Evolutionary conservation across 2,329 filamentous ascomycete genomes (phyloP), one percentile per base, ranked within the genome.

Genomic region (Thermothelomyces thermophilus): DNA sequence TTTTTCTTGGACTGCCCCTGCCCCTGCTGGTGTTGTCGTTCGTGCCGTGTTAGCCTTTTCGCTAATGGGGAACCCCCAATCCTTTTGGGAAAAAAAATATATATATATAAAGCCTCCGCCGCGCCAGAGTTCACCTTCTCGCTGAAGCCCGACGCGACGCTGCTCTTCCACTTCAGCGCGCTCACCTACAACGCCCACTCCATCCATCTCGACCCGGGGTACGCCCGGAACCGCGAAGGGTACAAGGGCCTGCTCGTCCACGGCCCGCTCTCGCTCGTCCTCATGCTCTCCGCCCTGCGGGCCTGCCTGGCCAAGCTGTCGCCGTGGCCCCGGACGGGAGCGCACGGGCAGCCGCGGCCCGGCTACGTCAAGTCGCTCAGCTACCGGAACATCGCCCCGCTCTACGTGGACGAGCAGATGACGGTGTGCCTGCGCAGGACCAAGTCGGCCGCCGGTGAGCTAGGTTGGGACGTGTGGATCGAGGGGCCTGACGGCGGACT

Each of bases 121-220:
- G 35, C 60, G 0, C 65, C 72, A 7, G 63, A 64, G 14, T 66
- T 69, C 54, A 62, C 63, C 19, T 63, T 86, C 58, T 69, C 71
- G 0, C 69, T 95, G 20, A 77, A 70, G 0, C 88, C 90, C 1
- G 83, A 83, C 2, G 73, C 79, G 2, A 72, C 77, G 4, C 77
- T 96, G 4, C 80, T 98, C 47, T 95, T 95, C 70, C 82, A 90
- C 51, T 97, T 91, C 73, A 93, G 86, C 17, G 90, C 90, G 0
- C 78, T 98, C 30, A 91, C 87, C 2, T 90, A 89, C 73, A 98
- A 98, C 67, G 88, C 89, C 1, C 93, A 98, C 68, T 75, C 78
- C 14, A 96, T 98, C 59, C 93, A 98, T 68, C 75, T 95, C 19
- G 87, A 96, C 65, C 77, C 75, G 1, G 63, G 75, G 37, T 94